These are phyloP conservation scores for Fusarium paranaense DNA, from an alignment of 2,329 filamentous ascomycete genomes.

Conservation along the genomic window DNA sequence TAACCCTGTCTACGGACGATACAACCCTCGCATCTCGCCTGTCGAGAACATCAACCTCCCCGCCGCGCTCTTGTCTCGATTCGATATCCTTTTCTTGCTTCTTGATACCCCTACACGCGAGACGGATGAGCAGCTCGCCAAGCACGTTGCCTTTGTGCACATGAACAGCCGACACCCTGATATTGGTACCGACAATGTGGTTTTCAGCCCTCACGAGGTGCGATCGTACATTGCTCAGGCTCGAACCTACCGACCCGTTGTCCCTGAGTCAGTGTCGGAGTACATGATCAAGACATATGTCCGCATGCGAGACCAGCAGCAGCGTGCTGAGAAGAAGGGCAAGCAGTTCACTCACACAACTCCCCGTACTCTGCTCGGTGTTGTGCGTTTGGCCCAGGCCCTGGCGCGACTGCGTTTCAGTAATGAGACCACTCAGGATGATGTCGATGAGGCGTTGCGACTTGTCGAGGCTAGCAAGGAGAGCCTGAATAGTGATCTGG, in stretches of 20 bases:
- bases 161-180: conserved; percentile 97
- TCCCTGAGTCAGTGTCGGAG: conserved; percentile 87
- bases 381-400: conserved; percentile 93
- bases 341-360: conserved; percentile 96
- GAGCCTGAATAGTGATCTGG: conserved; percentile 80
- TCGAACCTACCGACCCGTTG: conserved; percentile 86
- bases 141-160: conserved; percentile 96
- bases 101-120: conserved; percentile 94
- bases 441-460: conserved; percentile 94
- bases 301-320: conserved; percentile 90
- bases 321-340: conserved; percentile 89
- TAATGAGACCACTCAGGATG: conserved; percentile 85
- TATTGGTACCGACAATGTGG: conserved; percentile 67
- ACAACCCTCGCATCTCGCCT: conserved; percentile 96
- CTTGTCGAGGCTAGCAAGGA: conserved; percentile 95
- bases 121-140: conserved; percentile 90
- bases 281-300: conserved; percentile 99
- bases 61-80: conserved; percentile 95
- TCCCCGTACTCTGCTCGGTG: conserved; percentile 90
- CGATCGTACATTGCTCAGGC: conserved; percentile 96
- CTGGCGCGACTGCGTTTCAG: conserved; percentile 92
- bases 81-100: conserved; percentile 96
- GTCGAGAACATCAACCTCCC: conserved; percentile 99
- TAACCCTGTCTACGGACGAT: conserved; percentile 96
- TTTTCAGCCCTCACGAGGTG: conserved; percentile 93